Evolutionary conservation across 1,139 yeast species (phyloP).

Genomic region (Yamadazyma aaseri): DNA sequence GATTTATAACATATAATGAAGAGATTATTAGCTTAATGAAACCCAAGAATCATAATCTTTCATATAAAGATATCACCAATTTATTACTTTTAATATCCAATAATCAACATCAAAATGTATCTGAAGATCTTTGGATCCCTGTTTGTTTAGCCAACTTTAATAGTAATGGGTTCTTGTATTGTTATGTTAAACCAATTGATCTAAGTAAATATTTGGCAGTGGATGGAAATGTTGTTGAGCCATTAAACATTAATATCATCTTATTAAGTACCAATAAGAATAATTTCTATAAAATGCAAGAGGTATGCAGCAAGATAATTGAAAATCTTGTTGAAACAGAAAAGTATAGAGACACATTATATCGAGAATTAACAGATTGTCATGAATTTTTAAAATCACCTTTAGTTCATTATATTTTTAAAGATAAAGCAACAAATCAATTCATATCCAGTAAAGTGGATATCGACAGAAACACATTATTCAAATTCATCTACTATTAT

Average conservation of each 20-base stretch:
- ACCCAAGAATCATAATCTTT: conserved; percentile 34
- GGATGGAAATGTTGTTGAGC: conserved; percentile 15
- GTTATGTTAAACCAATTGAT: conserved; percentile 65
- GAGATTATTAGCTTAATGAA: conserved; percentile 31
- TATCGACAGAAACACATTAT: conserved; percentile 12
- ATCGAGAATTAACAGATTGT: conserved; percentile 27
- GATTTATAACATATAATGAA: conserved; percentile 20
- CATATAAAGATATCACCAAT: conserved; percentile 32
- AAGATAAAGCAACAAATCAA: conserved; percentile 54
- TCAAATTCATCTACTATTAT: conserved; percentile 34
- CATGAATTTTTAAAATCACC: conserved; percentile 25
- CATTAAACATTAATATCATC: conserved; percentile 54
- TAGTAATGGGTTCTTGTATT: conserved; percentile 80
- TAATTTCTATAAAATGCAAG: conserved; percentile 73
- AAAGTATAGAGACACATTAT: conserved; percentile 36
- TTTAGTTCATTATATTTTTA: conserved; percentile 72
- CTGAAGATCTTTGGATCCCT: conserved; percentile 90
- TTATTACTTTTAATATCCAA: conserved; percentile 29
- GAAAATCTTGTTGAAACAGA: conserved; percentile 37
- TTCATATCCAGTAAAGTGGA: conserved; percentile 31
- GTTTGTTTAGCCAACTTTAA: conserved; percentile 90
- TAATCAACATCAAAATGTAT: conserved; percentile 15
- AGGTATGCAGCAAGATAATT: conserved; percentile 54
- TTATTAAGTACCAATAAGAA: conserved; percentile 82
- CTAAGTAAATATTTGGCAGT: conserved; percentile 19